Percentiles rank a stretch among this genome's conserved stretches.
Conservation (phyloP, 129 eudicot species). For the Chrysanthemum makinoi region DNA sequence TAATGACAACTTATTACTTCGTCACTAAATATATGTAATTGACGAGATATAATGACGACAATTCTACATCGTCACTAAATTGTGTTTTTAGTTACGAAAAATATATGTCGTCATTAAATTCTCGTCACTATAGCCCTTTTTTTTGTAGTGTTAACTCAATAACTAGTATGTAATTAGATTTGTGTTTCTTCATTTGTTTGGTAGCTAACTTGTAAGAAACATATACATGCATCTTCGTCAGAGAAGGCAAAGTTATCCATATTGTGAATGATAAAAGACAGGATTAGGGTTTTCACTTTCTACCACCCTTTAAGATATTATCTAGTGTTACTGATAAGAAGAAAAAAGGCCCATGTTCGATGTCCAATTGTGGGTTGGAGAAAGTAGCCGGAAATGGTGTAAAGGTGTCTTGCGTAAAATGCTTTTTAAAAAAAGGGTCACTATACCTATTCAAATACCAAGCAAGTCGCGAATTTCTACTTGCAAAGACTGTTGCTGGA, state of each 20-base stretch:
- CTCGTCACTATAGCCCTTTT: too few species aligned
- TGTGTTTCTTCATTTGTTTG: too few species aligned
- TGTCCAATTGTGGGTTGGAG: background rate
- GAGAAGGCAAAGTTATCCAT: background rate
- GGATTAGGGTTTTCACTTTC: background rate
- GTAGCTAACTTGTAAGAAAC: background rate
- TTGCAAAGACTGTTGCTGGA: background rate
- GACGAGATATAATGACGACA: too few species aligned
- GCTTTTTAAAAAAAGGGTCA: background rate
- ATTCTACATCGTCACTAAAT: too few species aligned
- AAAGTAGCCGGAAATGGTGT: background rate
- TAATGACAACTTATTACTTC: too few species aligned
- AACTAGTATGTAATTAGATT: too few species aligned
- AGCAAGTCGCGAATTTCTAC: background rate
- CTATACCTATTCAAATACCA: background rate
- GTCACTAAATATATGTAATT: too few species aligned
- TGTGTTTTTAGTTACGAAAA: too few species aligned
- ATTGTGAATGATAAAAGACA: background rate
- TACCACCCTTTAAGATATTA: background rate
- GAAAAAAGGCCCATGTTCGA: background rate
- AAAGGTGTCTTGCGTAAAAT: background rate
- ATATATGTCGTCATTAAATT: too few species aligned
- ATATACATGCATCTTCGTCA: background rate
- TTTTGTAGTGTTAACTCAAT: too few species aligned
- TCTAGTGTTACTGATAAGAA: background rate